Conservation (phyloP, 1,284 basidiomycete genomes). For the Lentinus polychrous region DNA sequence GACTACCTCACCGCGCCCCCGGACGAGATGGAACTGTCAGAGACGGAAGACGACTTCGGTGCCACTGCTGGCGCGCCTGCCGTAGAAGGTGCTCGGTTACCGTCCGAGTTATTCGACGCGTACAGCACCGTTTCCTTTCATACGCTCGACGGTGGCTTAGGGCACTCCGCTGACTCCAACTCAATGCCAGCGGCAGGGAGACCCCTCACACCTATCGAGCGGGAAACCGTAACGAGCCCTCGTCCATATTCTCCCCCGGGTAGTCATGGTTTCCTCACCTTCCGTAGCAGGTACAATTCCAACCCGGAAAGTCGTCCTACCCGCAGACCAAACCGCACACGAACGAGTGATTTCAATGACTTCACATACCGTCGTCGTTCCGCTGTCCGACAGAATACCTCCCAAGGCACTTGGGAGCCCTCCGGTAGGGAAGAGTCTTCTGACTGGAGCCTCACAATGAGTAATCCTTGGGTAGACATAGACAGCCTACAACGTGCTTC, state of each 20-base stretch:
- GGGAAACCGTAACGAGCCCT: slow-evolving; percentile 15
- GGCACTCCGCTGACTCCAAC: slow-evolving; percentile 7
- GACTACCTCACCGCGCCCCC: slow-evolving; percentile 44
- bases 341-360: slow-evolving; percentile 60
- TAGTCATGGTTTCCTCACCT: slow-evolving; percentile 8
- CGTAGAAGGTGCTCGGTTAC: slow-evolving; percentile 47
- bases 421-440: slow-evolving; percentile 15
- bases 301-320: slow-evolving; percentile 34
- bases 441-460: slow-evolving; percentile 7
- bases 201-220: not conserved
- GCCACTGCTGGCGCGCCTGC: slow-evolving; percentile 25
- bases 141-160: slow-evolving; percentile 9
- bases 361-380: slow-evolving; percentile 55
- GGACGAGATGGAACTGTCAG: slow-evolving; percentile 45
- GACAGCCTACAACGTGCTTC: no score
- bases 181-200: slow-evolving; percentile 2
- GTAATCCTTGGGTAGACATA: no score
- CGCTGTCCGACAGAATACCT: slow-evolving; percentile 14
- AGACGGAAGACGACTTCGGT: slow-evolving; percentile 51
- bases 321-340: slow-evolving; percentile 42
- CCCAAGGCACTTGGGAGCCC: slow-evolving; percentile 10
- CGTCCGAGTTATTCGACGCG: slow-evolving; percentile 43
- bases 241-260: slow-evolving; percentile 16
- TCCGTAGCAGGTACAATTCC: slow-evolving; percentile 9
- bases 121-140: slow-evolving; percentile 17